Conservation (phyloP, 495 filamentous ascomycete genomes). For the Amorphotheca resinae region DNA sequence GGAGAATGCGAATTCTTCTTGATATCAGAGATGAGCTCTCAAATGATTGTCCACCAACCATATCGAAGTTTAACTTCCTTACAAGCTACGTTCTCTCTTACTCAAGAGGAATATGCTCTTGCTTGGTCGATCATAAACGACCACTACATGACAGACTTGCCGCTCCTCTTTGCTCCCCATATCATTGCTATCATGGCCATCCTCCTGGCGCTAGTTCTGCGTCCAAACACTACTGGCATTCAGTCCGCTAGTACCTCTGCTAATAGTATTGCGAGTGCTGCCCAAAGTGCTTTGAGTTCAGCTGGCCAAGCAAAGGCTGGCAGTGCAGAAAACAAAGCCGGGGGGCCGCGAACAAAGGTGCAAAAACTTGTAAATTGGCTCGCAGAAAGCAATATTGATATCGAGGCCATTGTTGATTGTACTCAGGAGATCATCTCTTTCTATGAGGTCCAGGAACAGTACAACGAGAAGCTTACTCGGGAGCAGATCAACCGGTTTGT, state of each 20-base stretch:
- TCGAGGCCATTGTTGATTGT: constrained; percentile 83
- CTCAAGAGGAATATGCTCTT: constrained; percentile 62
- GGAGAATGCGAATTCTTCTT: constrained; percentile 95
- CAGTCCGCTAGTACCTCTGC: constrained; percentile 12
- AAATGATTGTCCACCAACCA: constrained; percentile 93
- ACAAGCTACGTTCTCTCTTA: constrained; percentile 54
- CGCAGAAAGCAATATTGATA: constrained; percentile 84
- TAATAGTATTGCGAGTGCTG: constrained; percentile 24
- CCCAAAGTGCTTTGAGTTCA: constrained; percentile 18
- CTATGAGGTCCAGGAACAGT: constrained; percentile 86
- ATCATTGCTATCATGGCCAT: constrained; percentile 85
- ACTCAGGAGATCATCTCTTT: constrained; percentile 92
- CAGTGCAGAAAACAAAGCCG: constrained; percentile 6
- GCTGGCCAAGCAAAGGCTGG: constrained; percentile 11
- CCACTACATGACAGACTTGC: constrained; percentile 87
- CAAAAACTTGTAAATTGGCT: constrained; percentile 74
- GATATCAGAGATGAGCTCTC: constrained; percentile 89
- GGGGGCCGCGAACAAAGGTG: constrained; percentile 35
- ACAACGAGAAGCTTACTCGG: constrained; percentile 60
- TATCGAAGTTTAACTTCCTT: constrained; percentile 77
- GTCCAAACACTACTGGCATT: constrained; percentile 25
- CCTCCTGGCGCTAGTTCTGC: constrained; percentile 72
- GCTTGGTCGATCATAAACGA: constrained; percentile 91
- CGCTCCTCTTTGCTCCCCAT: constrained; percentile 78
- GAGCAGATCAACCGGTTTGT: constrained; percentile 69